Evolutionary conservation across 1,284 basidiomycete genomes (phyloP), one percentile per base, ranked within the genome.

Genomic region (Earliella scabrosa): DNA sequence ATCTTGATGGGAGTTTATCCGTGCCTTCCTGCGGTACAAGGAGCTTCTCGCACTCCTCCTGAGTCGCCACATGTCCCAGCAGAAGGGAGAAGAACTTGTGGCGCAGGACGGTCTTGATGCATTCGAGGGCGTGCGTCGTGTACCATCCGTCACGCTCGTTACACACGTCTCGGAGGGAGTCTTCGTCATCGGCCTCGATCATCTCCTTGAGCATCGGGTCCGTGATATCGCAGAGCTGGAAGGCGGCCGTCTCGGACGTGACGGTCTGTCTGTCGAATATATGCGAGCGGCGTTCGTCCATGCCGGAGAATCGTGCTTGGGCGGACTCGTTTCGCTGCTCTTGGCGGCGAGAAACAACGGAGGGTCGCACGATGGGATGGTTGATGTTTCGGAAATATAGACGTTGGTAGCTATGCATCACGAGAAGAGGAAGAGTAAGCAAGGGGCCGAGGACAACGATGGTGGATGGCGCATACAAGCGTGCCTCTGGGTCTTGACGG

Each of bases 171-270:
- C 85, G 81, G 24, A 91, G 73, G 31, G 83, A 85, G 13, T 83
- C 79, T 4, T 84, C 81, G 60, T 90, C 85, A 4, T 84, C 81
- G 59, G 90, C 85, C 59, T 91, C 81, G 54, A 97, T 91, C 82
- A 95, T 88, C 44, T 79, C 78, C 60, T 83, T 83, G 47, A 97
- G 74, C 80, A 94, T 85, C 0, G 87, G 85, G 70, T 98, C 97
- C 10, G 79, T 75, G 58, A 99, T 92, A 71, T 99, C 97, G 71
- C 92, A 92, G 6, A 99, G 78, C 72, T 98, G 96, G 72, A 94
- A 99, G 18, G 94, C 91, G 6, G 93, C 93, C 0, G 91, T 87
- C 70, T 94, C 89, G 60, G 89, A 88, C 51, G 88, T 86, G 31
- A 92, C 72, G 5, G 83, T 83, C 57, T 84, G 71, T 0, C 97